Base-by-base conservation (phyloP, 805 yeast species). In the Suhomyces faveliae region DNA sequence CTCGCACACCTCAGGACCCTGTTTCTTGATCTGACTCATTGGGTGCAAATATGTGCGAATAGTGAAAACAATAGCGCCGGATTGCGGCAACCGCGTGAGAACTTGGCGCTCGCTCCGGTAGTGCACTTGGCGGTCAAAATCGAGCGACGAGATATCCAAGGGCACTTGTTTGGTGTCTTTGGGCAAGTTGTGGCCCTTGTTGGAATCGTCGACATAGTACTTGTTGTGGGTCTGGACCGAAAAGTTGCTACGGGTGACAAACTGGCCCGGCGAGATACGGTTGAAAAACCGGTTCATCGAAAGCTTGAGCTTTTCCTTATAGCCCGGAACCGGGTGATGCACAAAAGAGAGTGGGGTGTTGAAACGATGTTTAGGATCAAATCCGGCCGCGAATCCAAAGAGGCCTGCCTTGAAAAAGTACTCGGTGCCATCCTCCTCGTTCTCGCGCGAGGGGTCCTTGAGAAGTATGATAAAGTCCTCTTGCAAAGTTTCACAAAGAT, bases 301-400 rank as follows among this genome's bases (percentile, higher is more conserved):
- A 1, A 63, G 29, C 52, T 71, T 68, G 38, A 73, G 59, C 50
- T 72, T 73, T 5, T 55, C 48, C 49, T 70, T 68, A 48, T 73
- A 73, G 0, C 73, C 73, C 1, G 78, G 78, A 27, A 73, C 62
- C 2, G 77, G 78, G 22, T 60, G 70, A 49, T 73, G 78, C 15
- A 73, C 60, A 35, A 60, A 57, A 8, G 71, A 61, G 29, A 73
- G 58, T 1, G 77, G 77, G 23, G 54, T 62, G 47, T 71, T 63
- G 54, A 73, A 65, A 13, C 71, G 59, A 41, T 68, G 70, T 10
- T 24, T 27, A 1, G 78, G 78, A 45, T 70, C 62, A 46, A 73
- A 73, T 0, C 78, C 78, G 19, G 74, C 74, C 1, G 78, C 76
- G 60, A 73, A 73, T 5, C 73, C 77, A 60, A 72, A 73, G 1